Base-by-base conservation (phyloP, 768 basidiomycete genomes). In the Xanthoconium purpureum region DNA sequence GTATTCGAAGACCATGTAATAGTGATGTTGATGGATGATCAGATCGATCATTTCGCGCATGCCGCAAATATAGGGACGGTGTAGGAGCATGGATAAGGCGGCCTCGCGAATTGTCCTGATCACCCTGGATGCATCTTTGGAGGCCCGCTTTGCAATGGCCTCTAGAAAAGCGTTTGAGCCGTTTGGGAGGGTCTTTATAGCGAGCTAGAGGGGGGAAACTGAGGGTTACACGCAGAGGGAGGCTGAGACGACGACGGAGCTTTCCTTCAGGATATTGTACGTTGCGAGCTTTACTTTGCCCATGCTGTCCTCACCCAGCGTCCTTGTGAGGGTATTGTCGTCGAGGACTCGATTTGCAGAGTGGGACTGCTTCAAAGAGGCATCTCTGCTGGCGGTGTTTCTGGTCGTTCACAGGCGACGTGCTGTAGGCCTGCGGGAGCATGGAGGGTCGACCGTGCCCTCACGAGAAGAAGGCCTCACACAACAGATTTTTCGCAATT, bases 21-120 rank as follows among this genome's bases (percentile, higher is more conserved):
- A 98, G 74, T 99, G 95, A 66, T 99, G 88, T 58, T 92, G 91
- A 75, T 98, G 96, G 28, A 94, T 79, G n/a, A n/a, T n/a, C n/a
- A n/a, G n/a, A n/a, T n/a, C n/a, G 69, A 98, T 93, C 89, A 99
- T 94, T 76, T 96, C 94, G 63, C 93, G 89, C 96, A 98, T 99
- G 54, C 97, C 97, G 71, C 96, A 98, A 69, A 99, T 92, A 73
- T 98, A 98, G 3, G 97, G 97, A 69, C 98, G 97, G 68, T 98
- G 94, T 32, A 99, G 85, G 45, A 99, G 84, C 80, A 98, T 87
- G 39, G 91, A 94, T 32, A 99, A 80, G 2, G 91, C 92, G 0
- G 96, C 97, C 76, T 99, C 97, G 33, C 97, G 88, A 59, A 98
- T 83, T 1, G 94, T 98, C 24, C 97, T 84, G 61, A 93, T 89